Evolutionary conservation across 78 protist species (phyloP).

Genomic region (Guillardia theta): DNA sequence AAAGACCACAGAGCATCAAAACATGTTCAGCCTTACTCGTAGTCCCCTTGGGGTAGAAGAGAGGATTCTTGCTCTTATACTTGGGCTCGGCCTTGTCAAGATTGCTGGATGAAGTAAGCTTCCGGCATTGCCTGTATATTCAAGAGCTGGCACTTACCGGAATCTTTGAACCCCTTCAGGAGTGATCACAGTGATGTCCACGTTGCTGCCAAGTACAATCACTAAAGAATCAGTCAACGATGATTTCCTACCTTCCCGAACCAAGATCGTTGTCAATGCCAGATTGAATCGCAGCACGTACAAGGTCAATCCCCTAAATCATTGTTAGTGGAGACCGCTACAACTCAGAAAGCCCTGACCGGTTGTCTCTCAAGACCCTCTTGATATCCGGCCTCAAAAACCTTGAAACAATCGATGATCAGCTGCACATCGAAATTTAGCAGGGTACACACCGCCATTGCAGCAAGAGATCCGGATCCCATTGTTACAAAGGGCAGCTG

Average conservation of each 20-base stretch:
- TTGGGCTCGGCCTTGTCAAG: conserved; percentile 27
- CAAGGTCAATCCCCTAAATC: conserved; percentile 89
- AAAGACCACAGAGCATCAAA: no score
- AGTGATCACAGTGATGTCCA: conserved; percentile 89
- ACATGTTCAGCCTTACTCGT: no score
- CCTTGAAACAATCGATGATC: no score
- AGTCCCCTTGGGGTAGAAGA: not conserved
- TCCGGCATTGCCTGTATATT: not conserved
- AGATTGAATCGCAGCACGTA: conserved; percentile 82
- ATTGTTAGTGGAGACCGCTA: not conserved
- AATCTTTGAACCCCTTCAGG: conserved; percentile 43
- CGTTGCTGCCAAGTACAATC: conserved; percentile 94
- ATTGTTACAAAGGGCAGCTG: conserved; percentile 95
- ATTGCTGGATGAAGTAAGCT: not conserved
- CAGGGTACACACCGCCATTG: no score
- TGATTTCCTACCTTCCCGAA: no score
- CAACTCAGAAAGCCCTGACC: not conserved
- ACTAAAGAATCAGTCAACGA: no score
- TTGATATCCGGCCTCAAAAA: conserved; percentile 89
- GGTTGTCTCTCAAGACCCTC: conserved; percentile 62
- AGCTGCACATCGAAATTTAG: no score
- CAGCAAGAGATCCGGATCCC: conserved; percentile 99
- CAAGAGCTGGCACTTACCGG: not conserved
- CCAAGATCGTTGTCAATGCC: conserved; percentile 98
- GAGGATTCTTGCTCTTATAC: not conserved